phyloP scores from a whole-genome alignment of 805 yeast genomes.

The Teunomyces barrocoloradensis region DNA sequence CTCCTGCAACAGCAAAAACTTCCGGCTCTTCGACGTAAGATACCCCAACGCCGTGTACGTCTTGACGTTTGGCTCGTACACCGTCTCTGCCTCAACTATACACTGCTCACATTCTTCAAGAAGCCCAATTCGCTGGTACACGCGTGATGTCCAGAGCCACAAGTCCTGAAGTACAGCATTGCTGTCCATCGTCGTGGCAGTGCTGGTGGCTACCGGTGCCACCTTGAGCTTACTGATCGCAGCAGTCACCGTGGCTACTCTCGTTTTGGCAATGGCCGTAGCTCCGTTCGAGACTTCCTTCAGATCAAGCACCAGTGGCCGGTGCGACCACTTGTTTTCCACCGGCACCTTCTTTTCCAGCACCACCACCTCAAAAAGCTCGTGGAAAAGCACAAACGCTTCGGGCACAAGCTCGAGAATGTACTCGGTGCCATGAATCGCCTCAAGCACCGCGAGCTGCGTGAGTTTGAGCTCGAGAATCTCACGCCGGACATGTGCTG shows the following conservation, averaged over 20 bases:
- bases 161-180: conserved; percentile 47
- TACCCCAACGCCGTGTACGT: conserved; percentile 52
- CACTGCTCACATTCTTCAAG: conserved; percentile 66
- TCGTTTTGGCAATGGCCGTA: not conserved
- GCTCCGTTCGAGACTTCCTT: not conserved
- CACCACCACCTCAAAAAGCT: conserved; percentile 38
- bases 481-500: conserved; percentile 39
- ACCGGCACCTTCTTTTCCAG: conserved; percentile 2
- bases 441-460: conserved; percentile 66
- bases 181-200: not conserved
- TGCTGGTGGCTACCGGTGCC: not conserved
- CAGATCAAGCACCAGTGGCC: conserved; percentile 40
- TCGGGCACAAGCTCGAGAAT: conserved; percentile 67
- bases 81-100: conserved; percentile 64
- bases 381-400: conserved; percentile 57
- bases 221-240: no score
- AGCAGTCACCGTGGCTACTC: no score
- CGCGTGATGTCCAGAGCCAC: conserved; percentile 73
- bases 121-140: conserved; percentile 57
- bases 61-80: conserved; percentile 43
- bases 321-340: conserved; percentile 31
- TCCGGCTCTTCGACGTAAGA: conserved; percentile 41
- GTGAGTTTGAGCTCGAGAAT: conserved; percentile 71
- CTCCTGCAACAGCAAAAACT: conserved; percentile 55
- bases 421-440: conserved; percentile 51